These are phyloP conservation scores for Scedosporium dehoogii DNA, from an alignment of 2,329 filamentous ascomycete genomes.

Conservation along the genomic window DNA sequence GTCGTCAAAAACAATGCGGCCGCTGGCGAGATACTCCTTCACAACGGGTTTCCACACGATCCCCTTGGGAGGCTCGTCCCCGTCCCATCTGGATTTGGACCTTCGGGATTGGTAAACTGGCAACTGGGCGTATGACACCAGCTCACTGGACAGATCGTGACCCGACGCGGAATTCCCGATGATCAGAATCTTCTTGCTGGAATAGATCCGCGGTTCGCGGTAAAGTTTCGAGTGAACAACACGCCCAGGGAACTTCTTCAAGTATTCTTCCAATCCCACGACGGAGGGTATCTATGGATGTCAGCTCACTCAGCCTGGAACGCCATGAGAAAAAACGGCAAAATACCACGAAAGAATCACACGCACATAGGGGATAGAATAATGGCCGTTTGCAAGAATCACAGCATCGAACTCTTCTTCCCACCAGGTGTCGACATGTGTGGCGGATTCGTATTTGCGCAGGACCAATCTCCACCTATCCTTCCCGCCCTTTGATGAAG, in stretches of 20 bases:
- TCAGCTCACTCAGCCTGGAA: background rate
- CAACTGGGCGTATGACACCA: slow-evolving; percentile 23
- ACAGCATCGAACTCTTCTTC: slow-evolving; percentile 38
- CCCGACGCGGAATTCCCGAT: slow-evolving; percentile 36
- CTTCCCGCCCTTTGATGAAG: background rate
- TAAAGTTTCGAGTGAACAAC: slow-evolving; percentile 36
- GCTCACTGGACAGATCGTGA: slow-evolving; percentile 26
- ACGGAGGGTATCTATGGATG: slow-evolving; percentile 32
- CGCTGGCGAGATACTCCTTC: slow-evolving; percentile 28
- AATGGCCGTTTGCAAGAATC: slow-evolving; percentile 32
- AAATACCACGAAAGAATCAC: background rate
- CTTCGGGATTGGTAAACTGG: slow-evolving; percentile 44
- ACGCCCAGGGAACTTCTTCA: slow-evolving; percentile 25
- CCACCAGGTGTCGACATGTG: slow-evolving; percentile 42
- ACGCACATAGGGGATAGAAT: slow-evolving; percentile 34
- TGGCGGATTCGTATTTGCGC: slow-evolving; percentile 31
- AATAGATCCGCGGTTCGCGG: slow-evolving; percentile 25
- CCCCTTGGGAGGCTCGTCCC: slow-evolving; percentile 31
- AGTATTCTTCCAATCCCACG: slow-evolving; percentile 29
- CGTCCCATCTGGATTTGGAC: slow-evolving; percentile 39
- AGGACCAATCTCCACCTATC: slow-evolving; percentile 37
- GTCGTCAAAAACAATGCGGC: slow-evolving; percentile 32
- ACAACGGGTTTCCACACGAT: slow-evolving; percentile 46
- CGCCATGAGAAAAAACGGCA: background rate
- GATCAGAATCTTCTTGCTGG: slow-evolving; percentile 23